phyloP scores from a whole-genome alignment of 768 basidiomycete genomes.

The Russula compacta region DNA sequence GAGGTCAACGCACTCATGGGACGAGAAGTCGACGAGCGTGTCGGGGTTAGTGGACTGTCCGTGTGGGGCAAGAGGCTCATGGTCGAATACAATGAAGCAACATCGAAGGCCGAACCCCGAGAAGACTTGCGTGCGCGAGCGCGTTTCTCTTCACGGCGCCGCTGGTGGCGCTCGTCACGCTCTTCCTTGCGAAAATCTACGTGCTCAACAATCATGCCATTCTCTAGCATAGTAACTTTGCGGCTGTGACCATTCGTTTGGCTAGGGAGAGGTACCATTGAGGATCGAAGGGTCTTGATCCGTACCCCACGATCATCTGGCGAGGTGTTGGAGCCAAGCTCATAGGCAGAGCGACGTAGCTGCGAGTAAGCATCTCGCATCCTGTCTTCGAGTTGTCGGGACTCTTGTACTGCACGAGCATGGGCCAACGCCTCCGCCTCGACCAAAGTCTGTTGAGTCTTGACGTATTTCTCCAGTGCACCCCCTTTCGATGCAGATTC shows the following conservation, averaged over 20 bases:
- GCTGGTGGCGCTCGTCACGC: conserved; percentile 61
- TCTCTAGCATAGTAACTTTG: conserved; percentile 75
- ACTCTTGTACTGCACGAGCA: conserved; percentile 69
- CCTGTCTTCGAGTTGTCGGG: conserved; percentile 61
- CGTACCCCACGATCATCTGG: conserved; percentile 61
- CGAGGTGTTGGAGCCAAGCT: conserved; percentile 42
- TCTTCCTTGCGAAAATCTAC: conserved; percentile 78
- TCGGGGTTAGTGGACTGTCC: conserved; percentile 42
- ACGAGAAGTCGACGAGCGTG: conserved; percentile 28
- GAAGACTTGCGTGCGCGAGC: conserved; percentile 62
- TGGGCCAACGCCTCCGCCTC: conserved; percentile 77
- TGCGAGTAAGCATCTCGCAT: conserved; percentile 78
- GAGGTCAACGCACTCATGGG: conserved; percentile 55
- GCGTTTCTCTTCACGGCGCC: conserved; percentile 55
- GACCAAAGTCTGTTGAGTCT: conserved; percentile 68
- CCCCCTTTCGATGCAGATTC: conserved; percentile 81
- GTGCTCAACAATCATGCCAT: conserved; percentile 84
- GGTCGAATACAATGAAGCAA: conserved; percentile 62
- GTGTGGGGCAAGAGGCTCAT: conserved; percentile 46
- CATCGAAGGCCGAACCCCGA: conserved; percentile 59
- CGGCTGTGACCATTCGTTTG: conserved; percentile 42
- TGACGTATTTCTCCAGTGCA: conserved; percentile 74
- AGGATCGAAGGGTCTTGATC: conserved; percentile 51
- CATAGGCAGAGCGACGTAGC: conserved; percentile 70
- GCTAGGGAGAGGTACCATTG: conserved; percentile 27